These are phyloP conservation scores for Silybum marianum DNA, from an alignment of 129 eudicot genomes.

Conservation along the genomic window DNA sequence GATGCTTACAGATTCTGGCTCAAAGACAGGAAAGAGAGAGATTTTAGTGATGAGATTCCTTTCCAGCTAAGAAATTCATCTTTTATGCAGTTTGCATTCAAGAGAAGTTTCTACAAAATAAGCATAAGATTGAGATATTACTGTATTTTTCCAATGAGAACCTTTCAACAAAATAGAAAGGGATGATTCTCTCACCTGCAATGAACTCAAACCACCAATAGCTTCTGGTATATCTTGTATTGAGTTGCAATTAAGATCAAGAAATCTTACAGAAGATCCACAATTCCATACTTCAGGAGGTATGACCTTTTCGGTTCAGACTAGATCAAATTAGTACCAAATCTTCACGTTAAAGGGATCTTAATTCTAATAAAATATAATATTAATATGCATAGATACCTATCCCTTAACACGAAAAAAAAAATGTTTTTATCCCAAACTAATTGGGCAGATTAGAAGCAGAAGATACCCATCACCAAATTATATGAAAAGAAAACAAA, in stretches of 20 bases:
- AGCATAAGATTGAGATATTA: neutral
- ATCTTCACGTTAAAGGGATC: neutral
- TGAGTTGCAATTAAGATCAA: slow-evolving; percentile 72
- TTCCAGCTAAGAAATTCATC: slow-evolving; percentile 85
- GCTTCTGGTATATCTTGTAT: slow-evolving; percentile 60
- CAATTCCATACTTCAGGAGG: slow-evolving; percentile 83
- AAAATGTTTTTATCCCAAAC: too few relatives aligned
- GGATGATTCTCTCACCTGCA: slow-evolving; percentile 56
- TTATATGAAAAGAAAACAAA: neutral
- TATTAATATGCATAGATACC: neutral
- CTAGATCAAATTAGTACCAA: slow-evolving; percentile 21
- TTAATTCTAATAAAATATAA: neutral
- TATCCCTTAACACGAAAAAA: neutral
- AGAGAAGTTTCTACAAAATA: slow-evolving; percentile 65
- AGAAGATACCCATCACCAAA: neutral
- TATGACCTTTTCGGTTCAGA: slow-evolving; percentile 54
- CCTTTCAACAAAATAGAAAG: neutral
- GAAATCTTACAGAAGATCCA: slow-evolving; percentile 80
- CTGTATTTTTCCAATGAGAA: neutral
- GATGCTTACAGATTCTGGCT: slow-evolving; percentile 72
- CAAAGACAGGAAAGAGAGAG: slow-evolving; percentile 60
- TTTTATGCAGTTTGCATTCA: slow-evolving; percentile 57
- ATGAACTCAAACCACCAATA: slow-evolving; percentile 53
- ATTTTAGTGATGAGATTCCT: slow-evolving; percentile 56
- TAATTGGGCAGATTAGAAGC: neutral